These are phyloP conservation scores for Candida loeiensis DNA, from an alignment of 805 yeast genomes.

Conservation along the genomic window DNA sequence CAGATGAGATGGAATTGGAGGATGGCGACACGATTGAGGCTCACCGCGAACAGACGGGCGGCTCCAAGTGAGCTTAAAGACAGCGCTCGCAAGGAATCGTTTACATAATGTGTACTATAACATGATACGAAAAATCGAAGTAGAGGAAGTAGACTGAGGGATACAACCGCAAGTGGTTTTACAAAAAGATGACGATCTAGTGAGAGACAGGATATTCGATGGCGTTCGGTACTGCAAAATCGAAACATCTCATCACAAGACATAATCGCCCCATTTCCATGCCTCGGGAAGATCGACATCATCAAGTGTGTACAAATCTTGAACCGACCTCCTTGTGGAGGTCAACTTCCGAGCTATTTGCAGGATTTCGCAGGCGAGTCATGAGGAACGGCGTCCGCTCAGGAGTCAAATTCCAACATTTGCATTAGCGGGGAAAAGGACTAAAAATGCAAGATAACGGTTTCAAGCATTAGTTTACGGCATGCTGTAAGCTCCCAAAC, in stretches of 20 bases:
- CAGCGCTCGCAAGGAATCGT: neutral
- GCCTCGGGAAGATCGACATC: neutral
- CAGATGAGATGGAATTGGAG: constrained; percentile 88
- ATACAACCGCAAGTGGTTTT: too few relatives aligned
- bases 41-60: constrained; percentile 90
- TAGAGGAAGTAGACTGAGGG: too few relatives aligned
- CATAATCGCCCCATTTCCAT: too few relatives aligned
- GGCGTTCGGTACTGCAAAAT: too few relatives aligned
- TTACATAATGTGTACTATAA: constrained; percentile 1
- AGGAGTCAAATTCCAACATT: too few relatives aligned
- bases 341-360: constrained; percentile 2
- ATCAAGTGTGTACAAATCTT: neutral
- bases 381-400: too few relatives aligned
- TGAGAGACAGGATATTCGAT: too few relatives aligned
- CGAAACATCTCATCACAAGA: too few relatives aligned
- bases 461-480: too few relatives aligned
- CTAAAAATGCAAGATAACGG: too few relatives aligned
- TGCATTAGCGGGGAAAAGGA: neutral
- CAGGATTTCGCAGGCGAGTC: neutral
- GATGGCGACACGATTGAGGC: constrained; percentile 97
- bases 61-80: constrained; percentile 18
- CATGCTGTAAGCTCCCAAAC: too few relatives aligned
- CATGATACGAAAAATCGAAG: neutral
- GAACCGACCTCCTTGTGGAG: neutral
- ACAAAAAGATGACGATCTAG: too few relatives aligned